Evolutionary conservation across 139 green algal genomes (phyloP).

Genomic region (Spirogloea muscicola): DNA sequence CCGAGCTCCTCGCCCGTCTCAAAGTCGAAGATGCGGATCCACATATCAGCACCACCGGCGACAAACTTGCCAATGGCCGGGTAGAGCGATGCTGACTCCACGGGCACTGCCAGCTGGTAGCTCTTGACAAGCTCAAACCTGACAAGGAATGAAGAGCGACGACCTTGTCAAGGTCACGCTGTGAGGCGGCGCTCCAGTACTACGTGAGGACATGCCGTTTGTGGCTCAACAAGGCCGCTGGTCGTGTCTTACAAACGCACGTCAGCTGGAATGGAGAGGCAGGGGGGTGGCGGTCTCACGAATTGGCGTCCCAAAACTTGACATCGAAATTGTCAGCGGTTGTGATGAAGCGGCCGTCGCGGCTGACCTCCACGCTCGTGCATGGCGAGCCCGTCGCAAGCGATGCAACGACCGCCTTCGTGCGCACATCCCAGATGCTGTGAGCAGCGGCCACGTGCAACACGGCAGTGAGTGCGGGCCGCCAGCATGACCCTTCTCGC

Average conservation of each 20-base stretch:
- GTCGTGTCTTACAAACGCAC: too few species aligned
- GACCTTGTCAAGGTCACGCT: too few species aligned
- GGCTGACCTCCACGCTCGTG: constrained; percentile 75
- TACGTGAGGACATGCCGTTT: too few species aligned
- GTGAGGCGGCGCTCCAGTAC: too few species aligned
- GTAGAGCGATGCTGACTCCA: constrained; percentile 79
- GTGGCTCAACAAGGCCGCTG: too few species aligned
- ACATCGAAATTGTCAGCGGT: constrained; percentile 76
- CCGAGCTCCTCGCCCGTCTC: constrained; percentile 68
- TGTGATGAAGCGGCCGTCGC: constrained; percentile 68
- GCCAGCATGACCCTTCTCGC: too few species aligned
- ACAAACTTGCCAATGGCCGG: constrained; percentile 64
- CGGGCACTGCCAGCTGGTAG: constrained; percentile 48
- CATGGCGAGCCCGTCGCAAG: constrained; percentile 67
- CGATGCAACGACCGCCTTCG: constrained; percentile 19
- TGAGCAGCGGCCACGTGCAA: background rate
- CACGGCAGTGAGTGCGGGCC: too few species aligned
- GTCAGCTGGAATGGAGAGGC: background rate
- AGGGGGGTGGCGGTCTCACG: background rate
- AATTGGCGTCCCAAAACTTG: constrained; percentile 66
- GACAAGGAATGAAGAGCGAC: too few species aligned
- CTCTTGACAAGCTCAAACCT: constrained; percentile 15
- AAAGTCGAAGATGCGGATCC: constrained; percentile 85
- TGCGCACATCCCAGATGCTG: constrained; percentile 83
- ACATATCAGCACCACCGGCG: constrained; percentile 93